phyloP scores from a whole-genome alignment of 306 rosid species.

The Hippophae gyantsensis region DNA sequence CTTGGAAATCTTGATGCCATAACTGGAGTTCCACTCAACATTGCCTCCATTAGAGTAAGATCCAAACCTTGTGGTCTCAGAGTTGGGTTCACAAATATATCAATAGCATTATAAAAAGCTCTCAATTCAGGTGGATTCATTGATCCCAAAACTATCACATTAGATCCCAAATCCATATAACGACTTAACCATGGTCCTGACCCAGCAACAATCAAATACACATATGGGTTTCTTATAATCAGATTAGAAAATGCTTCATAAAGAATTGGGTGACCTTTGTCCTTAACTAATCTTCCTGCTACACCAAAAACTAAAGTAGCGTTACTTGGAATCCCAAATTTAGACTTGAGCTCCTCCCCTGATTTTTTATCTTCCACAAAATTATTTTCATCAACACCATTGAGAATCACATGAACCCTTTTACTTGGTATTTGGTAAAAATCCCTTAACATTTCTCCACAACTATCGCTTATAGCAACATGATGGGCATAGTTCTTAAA shows the following conservation, averaged over 20 bases:
- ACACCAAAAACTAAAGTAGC: constrained; percentile 75
- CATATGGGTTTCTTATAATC: constrained; percentile 35
- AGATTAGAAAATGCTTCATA: constrained; percentile 68
- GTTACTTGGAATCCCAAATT: constrained; percentile 53
- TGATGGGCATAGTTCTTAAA: constrained; percentile 74
- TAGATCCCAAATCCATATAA: constrained; percentile 62
- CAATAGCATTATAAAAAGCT: constrained; percentile 72
- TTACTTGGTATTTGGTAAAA: constrained; percentile 64
- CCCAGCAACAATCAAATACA: constrained; percentile 73
- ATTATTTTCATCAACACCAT: constrained; percentile 65
- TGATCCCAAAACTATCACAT: constrained; percentile 75
- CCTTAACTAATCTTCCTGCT: constrained; percentile 89
- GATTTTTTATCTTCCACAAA: constrained; percentile 37
- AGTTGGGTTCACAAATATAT: constrained; percentile 78
- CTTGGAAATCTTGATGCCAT: constrained; percentile 87
- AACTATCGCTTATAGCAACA: constrained; percentile 82
- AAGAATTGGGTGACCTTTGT: constrained; percentile 86
- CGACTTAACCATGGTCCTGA: constrained; percentile 86
- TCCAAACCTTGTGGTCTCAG: constrained; percentile 92
- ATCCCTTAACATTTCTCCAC: constrained; percentile 88
- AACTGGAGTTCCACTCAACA: constrained; percentile 82
- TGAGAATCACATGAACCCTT: constrained; percentile 85
- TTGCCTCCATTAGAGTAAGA: constrained; percentile 90
- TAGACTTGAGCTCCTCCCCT: constrained; percentile 46
- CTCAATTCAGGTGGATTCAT: constrained; percentile 56